Conservation (phyloP, 2,329 filamentous ascomycete species). For the Colletotrichum navitas region DNA sequence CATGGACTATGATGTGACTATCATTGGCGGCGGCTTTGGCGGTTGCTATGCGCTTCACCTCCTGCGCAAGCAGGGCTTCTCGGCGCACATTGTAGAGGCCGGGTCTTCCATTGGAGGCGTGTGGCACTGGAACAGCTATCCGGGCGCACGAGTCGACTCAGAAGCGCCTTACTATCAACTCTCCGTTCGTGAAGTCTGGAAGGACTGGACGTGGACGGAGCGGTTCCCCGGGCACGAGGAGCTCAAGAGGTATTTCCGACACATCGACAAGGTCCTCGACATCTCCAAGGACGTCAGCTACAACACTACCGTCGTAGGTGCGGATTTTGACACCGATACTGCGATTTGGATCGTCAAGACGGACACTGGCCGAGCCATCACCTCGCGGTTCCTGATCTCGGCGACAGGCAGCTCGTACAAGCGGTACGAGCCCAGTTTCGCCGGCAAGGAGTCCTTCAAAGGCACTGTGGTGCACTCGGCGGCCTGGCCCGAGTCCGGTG, state of each 20-base stretch:
- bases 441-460: conserved; percentile 50
- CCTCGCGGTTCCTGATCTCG: conserved; percentile 59
- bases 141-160: conserved; percentile 57
- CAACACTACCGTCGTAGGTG: conserved; percentile 56
- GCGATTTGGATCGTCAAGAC: conserved; percentile 60
- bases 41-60: conserved; percentile 50
- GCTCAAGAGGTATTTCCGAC: conserved; percentile 59
- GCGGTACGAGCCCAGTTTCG: conserved; percentile 52
- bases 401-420: conserved; percentile 61
- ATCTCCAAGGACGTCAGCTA: conserved; percentile 60
- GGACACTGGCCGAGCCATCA: conserved; percentile 53
- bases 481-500: conserved; percentile 45
- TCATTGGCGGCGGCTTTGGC: conserved; percentile 47
- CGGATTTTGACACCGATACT: conserved; percentile 53
- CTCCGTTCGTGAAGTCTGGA: conserved; percentile 54
- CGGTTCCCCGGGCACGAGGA: conserved; percentile 56
- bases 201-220: conserved; percentile 59
- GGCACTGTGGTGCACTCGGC: conserved; percentile 49
- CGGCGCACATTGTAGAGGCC: conserved; percentile 54
- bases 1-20: conserved; percentile 43
- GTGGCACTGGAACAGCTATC: conserved; percentile 60
- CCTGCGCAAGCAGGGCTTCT: conserved; percentile 53
- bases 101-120: conserved; percentile 55
- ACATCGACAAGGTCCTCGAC: conserved; percentile 58
- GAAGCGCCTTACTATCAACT: conserved; percentile 53